These are phyloP conservation scores for Volvox africanus DNA, from an alignment of 139 green algal genomes.

Conservation along the genomic window DNA sequence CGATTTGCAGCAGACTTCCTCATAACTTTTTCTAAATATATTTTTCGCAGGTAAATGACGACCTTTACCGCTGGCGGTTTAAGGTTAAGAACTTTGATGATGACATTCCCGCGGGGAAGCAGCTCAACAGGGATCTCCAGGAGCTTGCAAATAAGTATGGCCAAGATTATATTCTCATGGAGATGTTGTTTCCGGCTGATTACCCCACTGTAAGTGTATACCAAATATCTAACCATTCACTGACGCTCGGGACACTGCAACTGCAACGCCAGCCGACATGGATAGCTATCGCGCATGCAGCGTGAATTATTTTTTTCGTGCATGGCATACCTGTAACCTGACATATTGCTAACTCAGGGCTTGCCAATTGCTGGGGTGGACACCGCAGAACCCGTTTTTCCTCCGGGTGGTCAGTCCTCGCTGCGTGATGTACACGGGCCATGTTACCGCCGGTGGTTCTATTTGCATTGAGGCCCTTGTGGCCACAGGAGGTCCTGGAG, in stretches of 20 bases:
- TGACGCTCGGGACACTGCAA: no score
- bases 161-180: slow-evolving; percentile 54
- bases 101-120: slow-evolving; percentile 16
- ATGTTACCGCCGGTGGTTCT: slow-evolving; percentile 50
- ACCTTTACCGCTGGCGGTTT: slow-evolving; percentile 36
- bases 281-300: no score
- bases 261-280: no score
- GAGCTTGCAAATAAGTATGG: neutral
- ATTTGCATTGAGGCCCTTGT: slow-evolving; percentile 63
- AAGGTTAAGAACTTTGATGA: slow-evolving; percentile 48
- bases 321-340: no score
- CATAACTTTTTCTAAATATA: no score
- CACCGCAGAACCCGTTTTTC: slow-evolving; percentile 53
- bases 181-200: slow-evolving; percentile 42
- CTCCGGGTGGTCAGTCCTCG: slow-evolving; percentile 51
- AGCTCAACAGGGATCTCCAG: slow-evolving; percentile 48
- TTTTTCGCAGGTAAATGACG: slow-evolving; percentile 2
- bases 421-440: slow-evolving; percentile 53
- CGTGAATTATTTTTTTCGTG: no score
- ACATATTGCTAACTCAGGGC: no score
- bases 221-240: no score
- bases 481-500: slow-evolving; percentile 40
- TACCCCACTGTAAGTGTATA: slow-evolving; percentile 44
- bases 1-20: no score
- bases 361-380: no score